Base-by-base conservation (phyloP, 1,284 basidiomycete species). In the Ustilago sp. region DNA sequence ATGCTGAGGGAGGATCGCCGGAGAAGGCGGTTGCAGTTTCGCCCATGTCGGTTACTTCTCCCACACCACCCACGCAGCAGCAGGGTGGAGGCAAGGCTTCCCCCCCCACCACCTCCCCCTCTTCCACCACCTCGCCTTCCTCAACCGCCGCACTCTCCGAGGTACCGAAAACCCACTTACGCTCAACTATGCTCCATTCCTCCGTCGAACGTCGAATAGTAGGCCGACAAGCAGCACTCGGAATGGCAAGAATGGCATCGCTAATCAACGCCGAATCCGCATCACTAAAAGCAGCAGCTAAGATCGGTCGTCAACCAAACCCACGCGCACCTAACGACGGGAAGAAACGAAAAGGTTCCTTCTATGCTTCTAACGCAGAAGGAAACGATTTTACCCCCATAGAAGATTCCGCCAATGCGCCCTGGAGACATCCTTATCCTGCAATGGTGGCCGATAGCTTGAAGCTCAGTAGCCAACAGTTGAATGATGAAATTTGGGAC, bases 401-500 rank as follows among this genome's bases (percentile, higher is more conserved):
- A 52, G 75, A 77, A 47, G 75, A 74, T 12, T 68, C 64, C 1
- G 64, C 64, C 11, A 65, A 69, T 17, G 75, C 75, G 2, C 76
- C 76, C 12, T 78, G 76, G 76, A 34, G 72, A 0, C 76, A 78
- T 39, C 76, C 76, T 0, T 78, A 78, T 47, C 76, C 76, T 5
- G 63, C 69, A 3, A 71, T 78, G 63, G 68, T 72, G 3, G 76
- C 76, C 3, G 76, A 78, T 31, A 59, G 60, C 4, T 38, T 78
- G 19, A 71, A 72, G 41, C 39, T 78, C 1, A 62, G 59, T 41
- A 23, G 31, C 1, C 72, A 74, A 17, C 68, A 74, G 36, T 43
- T 78, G 13, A 68, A 78, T 59, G 76, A 78, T 36, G 72, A 71
- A 19, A 70, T 78, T 7, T 78, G 76, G 76, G 72, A 75, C 23